A percentile compares a stretch with the other conserved stretches of the same genome.
Evolutionary conservation across 208 protist species (phyloP).

Genomic region (Endotrypanum monterogeii): DNA sequence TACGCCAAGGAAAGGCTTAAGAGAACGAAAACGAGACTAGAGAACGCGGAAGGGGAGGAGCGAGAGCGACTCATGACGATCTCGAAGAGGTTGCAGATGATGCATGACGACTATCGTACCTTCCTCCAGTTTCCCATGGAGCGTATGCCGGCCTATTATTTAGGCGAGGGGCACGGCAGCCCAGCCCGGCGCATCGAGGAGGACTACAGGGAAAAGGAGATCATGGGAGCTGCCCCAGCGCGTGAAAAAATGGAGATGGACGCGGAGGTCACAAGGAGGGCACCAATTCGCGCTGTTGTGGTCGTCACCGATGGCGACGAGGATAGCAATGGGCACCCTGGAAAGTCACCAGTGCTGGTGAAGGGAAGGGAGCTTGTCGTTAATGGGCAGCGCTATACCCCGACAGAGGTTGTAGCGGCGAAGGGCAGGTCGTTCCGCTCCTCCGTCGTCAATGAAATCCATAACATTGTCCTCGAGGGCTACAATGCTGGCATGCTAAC

Average conservation of each 20-base stretch:
- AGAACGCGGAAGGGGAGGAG: constrained; percentile 22
- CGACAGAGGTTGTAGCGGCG: constrained; percentile 37
- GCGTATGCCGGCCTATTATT: constrained; percentile 28
- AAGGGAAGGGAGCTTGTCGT: constrained; percentile 24
- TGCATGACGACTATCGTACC: constrained; percentile 37
- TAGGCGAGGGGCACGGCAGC: constrained; percentile 29
- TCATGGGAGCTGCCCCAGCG: background rate
- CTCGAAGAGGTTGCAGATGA: constrained; percentile 26
- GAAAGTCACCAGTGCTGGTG: constrained; percentile 10
- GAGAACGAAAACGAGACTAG: constrained; percentile 26
- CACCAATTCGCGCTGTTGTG: constrained; percentile 25
- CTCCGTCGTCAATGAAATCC: constrained; percentile 32
- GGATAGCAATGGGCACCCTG: background rate
- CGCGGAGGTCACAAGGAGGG: background rate
- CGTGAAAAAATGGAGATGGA: background rate
- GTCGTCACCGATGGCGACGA: constrained; percentile 15
- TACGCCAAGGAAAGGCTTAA: constrained; percentile 40
- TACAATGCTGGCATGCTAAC: constrained; percentile 56
- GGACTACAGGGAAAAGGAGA: constrained; percentile 17
- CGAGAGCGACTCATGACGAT: constrained; percentile 18
- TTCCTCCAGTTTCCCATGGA: constrained; percentile 26
- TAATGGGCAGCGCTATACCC: constrained; percentile 19
- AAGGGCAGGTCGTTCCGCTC: constrained; percentile 35
- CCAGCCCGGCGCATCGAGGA: constrained; percentile 16
- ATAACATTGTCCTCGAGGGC: constrained; percentile 33